Evolutionary conservation across 2,329 filamentous ascomycete genomes (phyloP).

Genomic region (Proliferodiscus dingleyae): DNA sequence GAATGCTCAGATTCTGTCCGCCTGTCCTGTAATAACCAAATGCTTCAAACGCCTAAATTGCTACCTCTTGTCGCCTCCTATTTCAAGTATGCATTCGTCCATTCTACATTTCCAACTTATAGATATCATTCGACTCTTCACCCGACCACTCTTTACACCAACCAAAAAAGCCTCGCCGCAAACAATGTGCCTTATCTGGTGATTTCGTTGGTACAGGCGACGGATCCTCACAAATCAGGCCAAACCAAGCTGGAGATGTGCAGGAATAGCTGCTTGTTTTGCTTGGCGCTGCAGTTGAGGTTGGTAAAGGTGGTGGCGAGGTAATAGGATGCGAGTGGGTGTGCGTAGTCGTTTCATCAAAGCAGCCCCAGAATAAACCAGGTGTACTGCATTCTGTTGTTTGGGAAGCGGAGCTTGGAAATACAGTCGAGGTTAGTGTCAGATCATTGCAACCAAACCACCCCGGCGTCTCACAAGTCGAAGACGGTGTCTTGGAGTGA

Average conservation of each 20-base stretch:
- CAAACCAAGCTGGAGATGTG: conserved; percentile 27
- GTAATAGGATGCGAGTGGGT: conserved; percentile 34
- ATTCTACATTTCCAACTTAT: conserved; percentile 25
- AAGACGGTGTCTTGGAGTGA: conserved; percentile 21
- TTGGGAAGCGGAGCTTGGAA: conserved; percentile 24
- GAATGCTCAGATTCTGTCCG: not conserved
- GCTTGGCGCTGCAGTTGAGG: conserved; percentile 17
- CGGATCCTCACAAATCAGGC: conserved; percentile 28
- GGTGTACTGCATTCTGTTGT: conserved; percentile 45
- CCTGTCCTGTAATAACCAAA: not conserved
- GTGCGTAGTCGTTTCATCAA: conserved; percentile 36
- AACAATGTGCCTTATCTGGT: conserved; percentile 17
- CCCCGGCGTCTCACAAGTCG: conserved; percentile 37
- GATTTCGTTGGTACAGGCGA: conserved; percentile 20
- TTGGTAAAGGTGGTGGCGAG: conserved; percentile 28
- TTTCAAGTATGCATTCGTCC: conserved; percentile 15
- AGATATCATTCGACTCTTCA: conserved; percentile 1
- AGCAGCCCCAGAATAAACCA: conserved; percentile 56
- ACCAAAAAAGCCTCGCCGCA: conserved; percentile 24
- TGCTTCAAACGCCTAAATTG: not conserved
- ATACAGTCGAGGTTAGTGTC: conserved; percentile 35
- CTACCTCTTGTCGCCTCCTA: not conserved
- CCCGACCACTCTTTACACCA: conserved; percentile 26
- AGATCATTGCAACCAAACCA: conserved; percentile 47
- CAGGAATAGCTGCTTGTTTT: conserved; percentile 24